Evolutionary conservation across 2,329 filamentous ascomycete genomes (phyloP).

Genomic region (Coniosporium tulheliwenetii): DNA sequence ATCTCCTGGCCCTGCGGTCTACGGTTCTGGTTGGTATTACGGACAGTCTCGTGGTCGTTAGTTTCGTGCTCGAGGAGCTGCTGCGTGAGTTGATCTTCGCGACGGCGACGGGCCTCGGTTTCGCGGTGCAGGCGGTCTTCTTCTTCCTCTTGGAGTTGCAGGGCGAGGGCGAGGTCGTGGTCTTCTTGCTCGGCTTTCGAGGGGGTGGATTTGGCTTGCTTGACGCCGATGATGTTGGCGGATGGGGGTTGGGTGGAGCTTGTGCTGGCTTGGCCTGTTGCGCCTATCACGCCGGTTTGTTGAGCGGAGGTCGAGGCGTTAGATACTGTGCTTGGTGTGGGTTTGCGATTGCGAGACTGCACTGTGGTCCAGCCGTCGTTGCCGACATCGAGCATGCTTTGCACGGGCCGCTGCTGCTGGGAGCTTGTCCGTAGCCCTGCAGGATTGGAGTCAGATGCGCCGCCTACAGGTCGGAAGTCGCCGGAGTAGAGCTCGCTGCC

Average conservation of each 20-base stretch:
- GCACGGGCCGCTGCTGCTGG: constrained; percentile 6
- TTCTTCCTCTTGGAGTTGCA: constrained; percentile 91
- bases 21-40: constrained; percentile 4
- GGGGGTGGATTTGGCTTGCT: constrained; percentile 6
- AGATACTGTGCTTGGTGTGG: constrained; percentile 2
- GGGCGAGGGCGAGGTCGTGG: constrained; percentile 66
- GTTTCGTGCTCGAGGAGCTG: constrained; percentile 54
- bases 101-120: constrained; percentile 43
- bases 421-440: constrained; percentile 6
- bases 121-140: constrained; percentile 54
- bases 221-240: constrained; percentile 5
- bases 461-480: constrained; percentile 71
- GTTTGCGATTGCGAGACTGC: constrained; percentile 6
- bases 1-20: constrained; percentile 12
- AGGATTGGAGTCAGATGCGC: background rate
- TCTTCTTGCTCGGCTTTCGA: constrained; percentile 62
- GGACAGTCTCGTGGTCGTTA: constrained; percentile 10
- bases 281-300: constrained; percentile 1
- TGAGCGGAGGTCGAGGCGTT: constrained; percentile 2
- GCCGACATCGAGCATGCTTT: constrained; percentile 15
- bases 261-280: background rate
- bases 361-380: constrained; percentile 42
- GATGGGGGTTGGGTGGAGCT: constrained; percentile 7
- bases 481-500: constrained; percentile 74
- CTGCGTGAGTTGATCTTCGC: constrained; percentile 54